Evolutionary conservation across 176 grass and related monocot species (phyloP).

Genomic region (Triticum timopheevii): DNA sequence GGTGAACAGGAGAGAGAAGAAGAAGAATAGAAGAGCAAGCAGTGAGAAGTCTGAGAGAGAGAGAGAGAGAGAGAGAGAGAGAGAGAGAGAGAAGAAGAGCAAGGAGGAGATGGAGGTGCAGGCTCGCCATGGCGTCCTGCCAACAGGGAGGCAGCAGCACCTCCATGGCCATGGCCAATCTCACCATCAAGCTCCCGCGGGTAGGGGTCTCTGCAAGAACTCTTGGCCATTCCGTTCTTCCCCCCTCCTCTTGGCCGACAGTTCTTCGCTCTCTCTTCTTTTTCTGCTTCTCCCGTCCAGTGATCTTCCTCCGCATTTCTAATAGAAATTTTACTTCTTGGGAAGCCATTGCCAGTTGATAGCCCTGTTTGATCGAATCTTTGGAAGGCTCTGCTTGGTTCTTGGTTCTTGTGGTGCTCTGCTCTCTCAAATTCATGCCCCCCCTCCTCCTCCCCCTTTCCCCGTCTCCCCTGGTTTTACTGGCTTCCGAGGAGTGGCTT

Average conservation of each 20-base stretch:
- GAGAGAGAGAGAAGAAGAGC: not conserved
- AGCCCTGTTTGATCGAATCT: not conserved
- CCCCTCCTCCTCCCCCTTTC: too few relatives aligned
- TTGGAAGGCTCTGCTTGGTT: not conserved
- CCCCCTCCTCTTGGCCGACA: not conserved
- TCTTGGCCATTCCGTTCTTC: not conserved
- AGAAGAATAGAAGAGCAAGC: not conserved
- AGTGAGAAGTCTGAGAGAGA: not conserved
- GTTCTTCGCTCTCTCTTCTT: too few relatives aligned
- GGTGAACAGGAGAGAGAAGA: not conserved
- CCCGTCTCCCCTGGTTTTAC: too few relatives aligned
- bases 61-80: not conserved
- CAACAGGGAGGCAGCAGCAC: not conserved
- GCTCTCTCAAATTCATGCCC: not conserved
- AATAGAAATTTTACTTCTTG: not conserved
- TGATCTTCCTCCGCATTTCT: not conserved
- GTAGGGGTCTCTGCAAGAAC: not conserved
- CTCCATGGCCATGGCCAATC: not conserved
- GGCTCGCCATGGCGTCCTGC: not conserved
- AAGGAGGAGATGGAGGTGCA: slow-evolving; percentile 28
- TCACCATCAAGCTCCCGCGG: not conserved
- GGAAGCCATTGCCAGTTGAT: not conserved
- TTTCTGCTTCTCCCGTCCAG: not conserved
- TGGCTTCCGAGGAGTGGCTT: too few relatives aligned
- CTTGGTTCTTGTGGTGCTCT: slow-evolving; percentile 25